phyloP scores from a whole-genome alignment of 2,329 filamentous ascomycete species.

The Fusarium sp. region DNA sequence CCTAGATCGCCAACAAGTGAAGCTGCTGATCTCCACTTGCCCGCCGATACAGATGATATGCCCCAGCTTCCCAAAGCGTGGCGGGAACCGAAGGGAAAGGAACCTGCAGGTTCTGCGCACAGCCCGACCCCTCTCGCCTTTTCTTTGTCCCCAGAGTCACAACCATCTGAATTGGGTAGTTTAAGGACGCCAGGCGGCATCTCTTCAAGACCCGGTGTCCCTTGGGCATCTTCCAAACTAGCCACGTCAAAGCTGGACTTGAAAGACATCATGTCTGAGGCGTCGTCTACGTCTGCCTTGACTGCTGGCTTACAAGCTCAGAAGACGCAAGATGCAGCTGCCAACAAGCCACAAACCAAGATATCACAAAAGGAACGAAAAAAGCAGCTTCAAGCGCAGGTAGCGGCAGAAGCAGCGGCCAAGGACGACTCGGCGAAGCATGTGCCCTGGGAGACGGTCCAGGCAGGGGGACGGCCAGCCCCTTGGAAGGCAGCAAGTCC shows the following conservation, averaged over 20 bases:
- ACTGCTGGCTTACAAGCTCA: conserved; percentile 69
- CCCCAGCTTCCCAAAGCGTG: conserved; percentile 52
- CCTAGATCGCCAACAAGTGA: conserved; percentile 47
- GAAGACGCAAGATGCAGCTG: conserved; percentile 58
- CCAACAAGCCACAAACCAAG: conserved; percentile 66
- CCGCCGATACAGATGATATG: conserved; percentile 50
- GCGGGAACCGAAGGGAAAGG: conserved; percentile 51
- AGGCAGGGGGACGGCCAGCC: conserved; percentile 57
- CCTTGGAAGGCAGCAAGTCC: conserved; percentile 77
- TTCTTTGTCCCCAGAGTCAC: conserved; percentile 42
- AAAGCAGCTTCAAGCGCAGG: conserved; percentile 80
- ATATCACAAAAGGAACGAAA: conserved; percentile 95
- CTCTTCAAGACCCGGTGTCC: conserved; percentile 53
- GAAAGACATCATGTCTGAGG: conserved; percentile 79
- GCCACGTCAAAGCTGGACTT: conserved; percentile 78
- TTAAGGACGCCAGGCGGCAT: conserved; percentile 9
- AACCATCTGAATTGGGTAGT: conserved; percentile 16
- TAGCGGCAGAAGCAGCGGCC: conserved; percentile 60
- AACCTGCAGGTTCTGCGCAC: conserved; percentile 26
- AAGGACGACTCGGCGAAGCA: conserved; percentile 49
- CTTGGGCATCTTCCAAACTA: conserved; percentile 67
- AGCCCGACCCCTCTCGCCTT: conserved; percentile 32
- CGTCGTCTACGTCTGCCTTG: conserved; percentile 67
- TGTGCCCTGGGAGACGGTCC: conserved; percentile 63
- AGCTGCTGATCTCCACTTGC: conserved; percentile 36